These are phyloP conservation scores for Xylariaceae sp. DNA, from an alignment of 2,329 filamentous ascomycete genomes.

Conservation along the genomic window DNA sequence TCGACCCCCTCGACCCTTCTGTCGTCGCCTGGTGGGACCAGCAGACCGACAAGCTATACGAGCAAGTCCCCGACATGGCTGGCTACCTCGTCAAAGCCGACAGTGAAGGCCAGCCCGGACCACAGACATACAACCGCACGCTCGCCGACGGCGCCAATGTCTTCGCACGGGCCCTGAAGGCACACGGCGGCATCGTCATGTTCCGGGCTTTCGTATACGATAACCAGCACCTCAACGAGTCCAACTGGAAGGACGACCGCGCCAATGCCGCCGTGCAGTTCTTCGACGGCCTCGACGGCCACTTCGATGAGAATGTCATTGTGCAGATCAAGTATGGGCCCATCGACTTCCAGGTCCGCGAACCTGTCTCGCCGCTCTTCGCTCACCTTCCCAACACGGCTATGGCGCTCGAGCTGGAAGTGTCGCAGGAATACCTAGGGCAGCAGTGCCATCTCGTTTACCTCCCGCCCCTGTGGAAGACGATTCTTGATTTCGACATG, in stretches of 20 bases:
- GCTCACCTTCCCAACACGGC: slow-evolving; percentile 41
- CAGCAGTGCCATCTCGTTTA: slow-evolving; percentile 67
- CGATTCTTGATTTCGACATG: slow-evolving; percentile 61
- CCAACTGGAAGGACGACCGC: slow-evolving; percentile 60
- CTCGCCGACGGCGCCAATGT: slow-evolving; percentile 63
- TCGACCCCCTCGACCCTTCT: slow-evolving; percentile 55
- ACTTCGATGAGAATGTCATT: slow-evolving; percentile 65
- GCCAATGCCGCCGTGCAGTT: slow-evolving; percentile 65
- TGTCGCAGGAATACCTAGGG: slow-evolving; percentile 65
- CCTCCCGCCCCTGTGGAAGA: slow-evolving; percentile 62
- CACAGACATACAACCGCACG: slow-evolving; percentile 63
- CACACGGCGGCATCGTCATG: slow-evolving; percentile 58
- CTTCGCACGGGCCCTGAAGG: slow-evolving; percentile 55
- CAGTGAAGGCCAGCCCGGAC: slow-evolving; percentile 66
- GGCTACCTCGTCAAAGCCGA: slow-evolving; percentile 68
- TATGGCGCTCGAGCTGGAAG: slow-evolving; percentile 57
- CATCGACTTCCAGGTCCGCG: slow-evolving; percentile 68
- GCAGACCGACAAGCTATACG: slow-evolving; percentile 54
- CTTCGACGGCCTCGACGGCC: slow-evolving; percentile 57
- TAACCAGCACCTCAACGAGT: slow-evolving; percentile 43
- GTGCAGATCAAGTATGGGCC: slow-evolving; percentile 70
- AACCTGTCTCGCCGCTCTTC: slow-evolving; percentile 61
- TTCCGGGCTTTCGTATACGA: slow-evolving; percentile 70
- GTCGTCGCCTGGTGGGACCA: slow-evolving; percentile 60
- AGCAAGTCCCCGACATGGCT: slow-evolving; percentile 58